These are phyloP conservation scores for Aspergillus neotritici DNA, from an alignment of 2,329 filamentous ascomycete genomes.

Conservation along the genomic window DNA sequence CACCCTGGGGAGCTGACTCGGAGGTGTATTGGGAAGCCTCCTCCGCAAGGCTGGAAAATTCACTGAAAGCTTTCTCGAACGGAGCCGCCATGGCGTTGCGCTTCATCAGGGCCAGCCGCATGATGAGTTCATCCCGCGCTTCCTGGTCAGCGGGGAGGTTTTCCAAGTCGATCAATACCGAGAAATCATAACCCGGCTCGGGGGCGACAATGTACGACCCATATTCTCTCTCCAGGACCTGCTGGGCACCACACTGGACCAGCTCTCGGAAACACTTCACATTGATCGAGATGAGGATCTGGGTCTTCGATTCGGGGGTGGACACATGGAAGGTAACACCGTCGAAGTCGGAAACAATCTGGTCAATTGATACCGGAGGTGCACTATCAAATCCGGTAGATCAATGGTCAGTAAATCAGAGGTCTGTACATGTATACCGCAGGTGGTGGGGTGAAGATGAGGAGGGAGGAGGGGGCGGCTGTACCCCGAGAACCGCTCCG, in stretches of 20 bases:
- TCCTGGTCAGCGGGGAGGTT: slow-evolving; percentile 78
- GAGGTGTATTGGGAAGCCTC: slow-evolving; percentile 88
- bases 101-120: slow-evolving; percentile 84
- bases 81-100: slow-evolving; percentile 98
- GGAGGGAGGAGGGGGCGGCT: slow-evolving; percentile 17
- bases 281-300: slow-evolving; percentile 89
- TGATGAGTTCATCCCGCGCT: slow-evolving; percentile 76
- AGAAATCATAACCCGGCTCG: slow-evolving; percentile 94
- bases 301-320: slow-evolving; percentile 85
- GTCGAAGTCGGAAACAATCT: slow-evolving; percentile 98
- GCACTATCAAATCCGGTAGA: slow-evolving; percentile 52
- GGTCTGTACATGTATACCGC: slow-evolving; percentile 32
- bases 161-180: slow-evolving; percentile 82
- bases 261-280: slow-evolving; percentile 94
- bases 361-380: slow-evolving; percentile 83
- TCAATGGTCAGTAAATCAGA: slow-evolving; percentile 32
- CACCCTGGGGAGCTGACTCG: slow-evolving; percentile 86
- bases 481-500: slow-evolving; percentile 87
- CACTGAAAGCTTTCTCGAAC: slow-evolving; percentile 93
- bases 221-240: slow-evolving; percentile 91
- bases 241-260: slow-evolving; percentile 84
- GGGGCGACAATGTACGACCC: slow-evolving; percentile 81
- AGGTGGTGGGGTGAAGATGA: slow-evolving; percentile 1
- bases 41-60: slow-evolving; percentile 79
- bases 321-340: slow-evolving; percentile 98